Conservation (phyloP, 2,329 filamentous ascomycete genomes). For the Beauveria asiatica region DNA sequence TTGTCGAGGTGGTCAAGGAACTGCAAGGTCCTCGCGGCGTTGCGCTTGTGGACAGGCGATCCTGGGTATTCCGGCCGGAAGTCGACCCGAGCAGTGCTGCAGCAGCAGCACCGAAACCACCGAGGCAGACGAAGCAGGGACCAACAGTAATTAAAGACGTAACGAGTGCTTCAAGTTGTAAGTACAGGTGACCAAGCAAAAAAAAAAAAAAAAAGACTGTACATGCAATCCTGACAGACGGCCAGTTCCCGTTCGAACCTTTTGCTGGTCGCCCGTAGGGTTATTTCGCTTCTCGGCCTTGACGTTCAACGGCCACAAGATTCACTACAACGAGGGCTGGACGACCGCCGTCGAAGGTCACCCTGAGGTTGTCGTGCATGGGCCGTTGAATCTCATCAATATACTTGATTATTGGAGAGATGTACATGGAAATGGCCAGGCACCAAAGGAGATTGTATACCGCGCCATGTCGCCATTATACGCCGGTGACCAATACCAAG, state of each 20-base stretch:
- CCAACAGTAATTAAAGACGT: constrained; percentile 15
- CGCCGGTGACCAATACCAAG: constrained; percentile 50
- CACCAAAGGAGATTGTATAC: constrained; percentile 46
- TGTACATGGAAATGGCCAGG: constrained; percentile 26
- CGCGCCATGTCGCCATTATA: constrained; percentile 63
- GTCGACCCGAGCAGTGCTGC: constrained; percentile 17
- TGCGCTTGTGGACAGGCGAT: constrained; percentile 46
- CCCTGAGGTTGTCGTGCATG: constrained; percentile 66
- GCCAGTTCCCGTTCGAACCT: constrained; percentile 16
- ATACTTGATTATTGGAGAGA: constrained; percentile 63
- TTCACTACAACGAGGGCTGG: constrained; percentile 69
- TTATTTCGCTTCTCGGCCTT: constrained; percentile 78
- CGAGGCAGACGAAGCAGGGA: constrained; percentile 1
- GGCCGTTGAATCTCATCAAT: constrained; percentile 65
- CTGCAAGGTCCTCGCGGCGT: constrained; percentile 43
- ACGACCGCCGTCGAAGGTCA: constrained; percentile 59
- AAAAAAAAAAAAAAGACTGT: not conserved
- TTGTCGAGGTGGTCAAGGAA: constrained; percentile 56
- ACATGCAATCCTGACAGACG: not conserved
- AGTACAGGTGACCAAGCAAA: not conserved
- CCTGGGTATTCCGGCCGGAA: constrained; percentile 37
- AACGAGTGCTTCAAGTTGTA: constrained; percentile 14
- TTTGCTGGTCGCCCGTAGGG: constrained; percentile 37
- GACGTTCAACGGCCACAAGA: constrained; percentile 79
- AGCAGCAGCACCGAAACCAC: constrained; percentile 11